Conservation (phyloP, 345 rosid genomes). For the Diplotaxis tenuifolia region DNA sequence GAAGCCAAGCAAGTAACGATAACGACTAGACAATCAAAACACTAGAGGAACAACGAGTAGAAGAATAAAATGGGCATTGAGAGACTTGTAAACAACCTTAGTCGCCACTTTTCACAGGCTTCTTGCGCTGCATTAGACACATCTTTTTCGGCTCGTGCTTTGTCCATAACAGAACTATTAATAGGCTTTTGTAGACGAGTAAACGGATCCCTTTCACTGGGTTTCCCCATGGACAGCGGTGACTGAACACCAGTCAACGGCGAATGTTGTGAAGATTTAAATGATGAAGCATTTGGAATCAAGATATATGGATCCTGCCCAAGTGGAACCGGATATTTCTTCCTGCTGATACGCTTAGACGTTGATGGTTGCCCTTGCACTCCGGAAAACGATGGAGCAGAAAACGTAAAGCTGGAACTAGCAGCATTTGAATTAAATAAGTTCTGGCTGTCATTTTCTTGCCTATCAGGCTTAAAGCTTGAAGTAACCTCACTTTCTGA, state of each 20-base stretch:
- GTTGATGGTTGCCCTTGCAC: conserved; percentile 45
- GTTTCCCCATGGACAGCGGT: conserved; percentile 38
- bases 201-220: conserved; percentile 41
- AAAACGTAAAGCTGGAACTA: conserved; percentile 68
- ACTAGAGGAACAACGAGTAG: conserved; percentile 8
- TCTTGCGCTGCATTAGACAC: conserved; percentile 66
- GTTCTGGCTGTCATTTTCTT: conserved; percentile 45
- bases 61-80: conserved; percentile 1
- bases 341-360: conserved; percentile 46
- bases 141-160: conserved; percentile 44
- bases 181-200: conserved; percentile 38
- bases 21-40: conserved; percentile 4
- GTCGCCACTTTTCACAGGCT: conserved; percentile 96
- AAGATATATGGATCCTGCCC: conserved; percentile 43
- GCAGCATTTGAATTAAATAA: conserved; percentile 41
- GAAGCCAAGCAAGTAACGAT: not conserved
- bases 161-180: conserved; percentile 40
- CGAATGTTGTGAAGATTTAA: conserved; percentile 42
- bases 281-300: conserved; percentile 42
- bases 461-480: conserved; percentile 44
- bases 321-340: conserved; percentile 47
- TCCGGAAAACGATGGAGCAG: conserved; percentile 54
- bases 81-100: conserved; percentile 54
- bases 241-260: conserved; percentile 47
- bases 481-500: conserved; percentile 67